Percentiles rank a stretch among this genome's conserved stretches.
These are phyloP conservation scores for Arthrobotrys pseudoclavata DNA, from an alignment of 2,329 filamentous ascomycete genomes.

Conservation along the genomic window DNA sequence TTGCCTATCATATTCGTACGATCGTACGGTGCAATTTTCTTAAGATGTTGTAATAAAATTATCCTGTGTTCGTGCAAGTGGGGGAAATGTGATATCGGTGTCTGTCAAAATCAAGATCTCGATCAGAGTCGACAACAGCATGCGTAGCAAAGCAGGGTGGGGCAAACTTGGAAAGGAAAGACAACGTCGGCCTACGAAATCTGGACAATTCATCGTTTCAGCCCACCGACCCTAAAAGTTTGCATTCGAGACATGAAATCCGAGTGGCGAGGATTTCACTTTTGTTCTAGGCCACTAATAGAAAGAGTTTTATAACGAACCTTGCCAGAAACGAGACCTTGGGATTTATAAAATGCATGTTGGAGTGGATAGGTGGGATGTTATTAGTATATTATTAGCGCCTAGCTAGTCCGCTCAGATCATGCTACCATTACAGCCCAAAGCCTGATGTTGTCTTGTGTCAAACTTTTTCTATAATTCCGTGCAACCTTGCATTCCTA, in stretches of 20 bases:
- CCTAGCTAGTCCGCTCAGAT: slow-evolving; percentile 11
- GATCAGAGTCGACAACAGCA: slow-evolving; percentile 11
- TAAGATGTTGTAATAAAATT: slow-evolving; percentile 13
- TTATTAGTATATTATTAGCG: slow-evolving; percentile 15
- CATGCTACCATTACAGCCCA: neutral
- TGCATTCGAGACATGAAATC: slow-evolving; percentile 17
- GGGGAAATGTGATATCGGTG: slow-evolving; percentile 23
- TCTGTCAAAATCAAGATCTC: slow-evolving; percentile 15
- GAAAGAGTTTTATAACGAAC: slow-evolving; percentile 42
- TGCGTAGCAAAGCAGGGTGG: neutral
- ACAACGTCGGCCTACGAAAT: slow-evolving; percentile 15
- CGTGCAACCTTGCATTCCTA: slow-evolving; percentile 19
- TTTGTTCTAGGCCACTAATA: slow-evolving; percentile 23
- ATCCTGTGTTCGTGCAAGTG: slow-evolving; percentile 24
- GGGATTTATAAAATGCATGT: slow-evolving; percentile 38
- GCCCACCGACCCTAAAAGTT: slow-evolving; percentile 7
- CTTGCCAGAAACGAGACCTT: slow-evolving; percentile 48
- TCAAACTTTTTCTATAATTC: slow-evolving; percentile 11
- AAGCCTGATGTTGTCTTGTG: neutral
- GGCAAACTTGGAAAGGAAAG: slow-evolving; percentile 11
- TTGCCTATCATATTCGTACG: slow-evolving; percentile 22
- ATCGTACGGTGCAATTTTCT: neutral
- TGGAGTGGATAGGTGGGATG: slow-evolving; percentile 4
- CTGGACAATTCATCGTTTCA: slow-evolving; percentile 19
- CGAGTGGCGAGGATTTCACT: neutral